A percentile compares a stretch with the other conserved stretches of the same genome.
Evolutionary conservation across 169 alveolate species (phyloP).

Genomic region (Plasmodium relictum): DNA sequence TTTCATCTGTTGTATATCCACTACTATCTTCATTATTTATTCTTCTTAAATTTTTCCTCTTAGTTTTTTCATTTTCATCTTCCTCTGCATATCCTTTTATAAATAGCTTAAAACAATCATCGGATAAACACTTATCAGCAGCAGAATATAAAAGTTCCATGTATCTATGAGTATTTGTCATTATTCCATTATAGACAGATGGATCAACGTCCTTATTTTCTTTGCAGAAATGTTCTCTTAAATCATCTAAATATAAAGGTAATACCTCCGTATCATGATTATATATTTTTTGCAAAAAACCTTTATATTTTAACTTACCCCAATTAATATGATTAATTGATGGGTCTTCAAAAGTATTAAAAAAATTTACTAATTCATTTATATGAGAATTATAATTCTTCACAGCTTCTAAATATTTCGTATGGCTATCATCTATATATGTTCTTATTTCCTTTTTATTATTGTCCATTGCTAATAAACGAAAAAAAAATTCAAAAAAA

Average conservation of each 20-base stretch:
- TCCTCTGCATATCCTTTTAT: slow-evolving; percentile 70
- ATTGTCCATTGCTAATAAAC: slow-evolving; percentile 5
- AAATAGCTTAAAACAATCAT: slow-evolving; percentile 57
- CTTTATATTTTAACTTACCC: slow-evolving; percentile 70
- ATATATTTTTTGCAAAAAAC: slow-evolving; percentile 51
- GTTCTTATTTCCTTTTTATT: slow-evolving; percentile 42
- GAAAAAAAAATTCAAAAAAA: neutral
- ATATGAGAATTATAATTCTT: slow-evolving; percentile 63
- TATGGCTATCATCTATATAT: slow-evolving; percentile 62
- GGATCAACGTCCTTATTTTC: slow-evolving; percentile 58
- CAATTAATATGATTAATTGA: slow-evolving; percentile 47
- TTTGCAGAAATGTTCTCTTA: slow-evolving; percentile 63
- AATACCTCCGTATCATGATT: slow-evolving; percentile 62
- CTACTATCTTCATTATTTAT: slow-evolving; percentile 63
- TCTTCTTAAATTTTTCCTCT: slow-evolving; percentile 42
- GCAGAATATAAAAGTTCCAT: slow-evolving; percentile 84
- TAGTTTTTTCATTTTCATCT: slow-evolving; percentile 57
- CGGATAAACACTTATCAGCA: slow-evolving; percentile 79
- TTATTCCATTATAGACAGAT: slow-evolving; percentile 84
- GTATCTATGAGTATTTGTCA: slow-evolving; percentile 85
- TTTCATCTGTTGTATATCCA: slow-evolving; percentile 72
- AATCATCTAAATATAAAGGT: slow-evolving; percentile 71
- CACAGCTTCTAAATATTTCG: slow-evolving; percentile 70
- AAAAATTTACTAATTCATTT: slow-evolving; percentile 35
- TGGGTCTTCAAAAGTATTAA: slow-evolving; percentile 67